Evolutionary conservation across 345 rosid genomes (phyloP).

Genomic region (Corymbia maculata): DNA sequence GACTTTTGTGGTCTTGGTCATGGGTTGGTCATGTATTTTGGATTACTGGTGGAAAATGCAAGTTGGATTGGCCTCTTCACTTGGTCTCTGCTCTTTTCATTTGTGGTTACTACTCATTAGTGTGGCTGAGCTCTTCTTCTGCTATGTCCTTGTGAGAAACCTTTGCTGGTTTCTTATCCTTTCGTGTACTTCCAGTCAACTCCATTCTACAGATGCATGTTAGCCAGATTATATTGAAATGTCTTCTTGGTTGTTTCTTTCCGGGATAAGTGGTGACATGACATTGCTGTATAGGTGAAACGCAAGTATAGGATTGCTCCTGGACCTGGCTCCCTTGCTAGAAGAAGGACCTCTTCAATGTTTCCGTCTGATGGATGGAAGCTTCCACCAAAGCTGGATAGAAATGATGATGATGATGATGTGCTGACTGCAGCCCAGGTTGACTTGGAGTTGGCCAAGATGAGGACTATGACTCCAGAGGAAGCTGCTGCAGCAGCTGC

Average conservation of each 20-base stretch:
- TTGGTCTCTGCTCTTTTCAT: not conserved
- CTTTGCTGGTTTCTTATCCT: not conserved
- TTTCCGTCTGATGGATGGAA: slow-evolving; percentile 31
- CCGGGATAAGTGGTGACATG: not conserved
- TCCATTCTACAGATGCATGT: not conserved
- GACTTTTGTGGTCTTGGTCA: not conserved
- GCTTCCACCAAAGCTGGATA: slow-evolving; percentile 37
- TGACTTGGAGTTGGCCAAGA: slow-evolving; percentile 71
- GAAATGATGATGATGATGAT: slow-evolving; percentile 40
- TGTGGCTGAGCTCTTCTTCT: not conserved
- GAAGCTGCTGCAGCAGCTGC: slow-evolving; percentile 91
- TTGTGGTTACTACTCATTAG: not conserved
- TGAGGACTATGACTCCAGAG: slow-evolving; percentile 71
- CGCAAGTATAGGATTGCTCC: slow-evolving; percentile 81
- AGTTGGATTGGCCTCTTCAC: not conserved
- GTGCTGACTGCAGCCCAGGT: slow-evolving; percentile 57
- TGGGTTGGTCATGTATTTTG: not conserved
- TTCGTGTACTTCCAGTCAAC: not conserved
- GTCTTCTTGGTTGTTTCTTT: not conserved
- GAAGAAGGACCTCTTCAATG: slow-evolving; percentile 32
- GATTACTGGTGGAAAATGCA: not conserved
- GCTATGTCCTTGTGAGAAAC: not conserved
- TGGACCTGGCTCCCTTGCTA: slow-evolving; percentile 33
- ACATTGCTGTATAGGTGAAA: slow-evolving; percentile 52
- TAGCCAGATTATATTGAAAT: not conserved